These are phyloP conservation scores for Mycena venus DNA, from an alignment of 768 basidiomycete species.

Conservation along the genomic window DNA sequence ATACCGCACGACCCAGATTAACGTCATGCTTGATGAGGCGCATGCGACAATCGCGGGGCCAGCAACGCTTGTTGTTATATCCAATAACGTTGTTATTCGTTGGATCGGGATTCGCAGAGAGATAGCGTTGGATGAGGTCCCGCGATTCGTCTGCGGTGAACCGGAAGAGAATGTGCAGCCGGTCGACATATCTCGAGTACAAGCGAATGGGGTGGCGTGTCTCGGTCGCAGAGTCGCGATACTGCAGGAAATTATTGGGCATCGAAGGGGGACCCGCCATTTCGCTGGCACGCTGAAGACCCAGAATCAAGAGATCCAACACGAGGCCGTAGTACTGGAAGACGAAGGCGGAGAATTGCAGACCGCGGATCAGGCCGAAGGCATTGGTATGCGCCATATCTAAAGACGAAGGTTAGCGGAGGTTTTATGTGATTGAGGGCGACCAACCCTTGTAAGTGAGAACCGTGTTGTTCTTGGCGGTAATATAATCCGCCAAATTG, in stretches of 20 bases:
- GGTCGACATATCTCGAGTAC: conserved; percentile 97
- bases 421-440: background rate
- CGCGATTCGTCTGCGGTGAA: conserved; percentile 98
- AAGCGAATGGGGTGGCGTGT: conserved; percentile 97
- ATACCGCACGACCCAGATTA: conserved; percentile 97
- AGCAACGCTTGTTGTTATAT: conserved; percentile 99
- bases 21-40: conserved; percentile 99
- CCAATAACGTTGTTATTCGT: conserved; percentile 99
- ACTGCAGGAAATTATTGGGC: conserved; percentile 99
- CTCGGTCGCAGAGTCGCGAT: conserved; percentile 94
- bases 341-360: conserved; percentile 98
- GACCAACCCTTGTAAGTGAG: conserved; percentile 85
- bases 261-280: conserved; percentile 98
- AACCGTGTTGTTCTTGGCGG: conserved; percentile 98
- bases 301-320: conserved; percentile 94
- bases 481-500: conserved; percentile 99
- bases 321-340: conserved; percentile 99
- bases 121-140: conserved; percentile 97
- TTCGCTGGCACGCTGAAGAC: conserved; percentile 97
- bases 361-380: conserved; percentile 95
- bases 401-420: conserved; percentile 21
- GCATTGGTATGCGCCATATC: conserved; percentile 99
- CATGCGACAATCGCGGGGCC: conserved; percentile 99
- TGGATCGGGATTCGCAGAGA: conserved; percentile 97
- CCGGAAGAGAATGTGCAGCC: conserved; percentile 95